Conservation (phyloP, 257 asterid genomes). For the Cordia subcordata region DNA sequence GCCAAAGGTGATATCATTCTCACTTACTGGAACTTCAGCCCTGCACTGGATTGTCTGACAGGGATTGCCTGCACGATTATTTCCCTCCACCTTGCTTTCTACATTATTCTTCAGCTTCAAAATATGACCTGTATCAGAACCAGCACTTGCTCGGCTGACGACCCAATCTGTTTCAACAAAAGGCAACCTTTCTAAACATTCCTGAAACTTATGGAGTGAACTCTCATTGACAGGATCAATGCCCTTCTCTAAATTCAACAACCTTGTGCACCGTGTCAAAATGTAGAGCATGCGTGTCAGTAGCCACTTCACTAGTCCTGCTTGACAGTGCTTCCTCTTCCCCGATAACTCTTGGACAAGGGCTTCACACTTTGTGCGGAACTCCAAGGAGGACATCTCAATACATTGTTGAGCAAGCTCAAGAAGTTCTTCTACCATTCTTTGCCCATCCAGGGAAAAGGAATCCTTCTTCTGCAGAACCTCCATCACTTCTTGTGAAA, state of each 20-base stretch:
- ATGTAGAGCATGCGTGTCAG: constrained; percentile 88
- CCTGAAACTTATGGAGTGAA: constrained; percentile 69
- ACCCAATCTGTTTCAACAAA: constrained; percentile 80
- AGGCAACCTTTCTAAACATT: constrained; percentile 80
- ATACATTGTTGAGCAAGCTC: constrained; percentile 64
- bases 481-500: constrained; percentile 63
- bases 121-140: constrained; percentile 31
- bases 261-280: constrained; percentile 89
- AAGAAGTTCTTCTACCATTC: constrained; percentile 63
- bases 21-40: constrained; percentile 32
- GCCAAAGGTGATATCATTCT: constrained; percentile 20
- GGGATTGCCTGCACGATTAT: constrained; percentile 24
- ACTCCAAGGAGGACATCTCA: constrained; percentile 59
- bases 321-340: constrained; percentile 72
- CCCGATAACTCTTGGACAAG: constrained; percentile 78
- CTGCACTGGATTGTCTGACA: constrained; percentile 31
- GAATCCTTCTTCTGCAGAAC: constrained; percentile 44
- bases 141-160: constrained; percentile 50
- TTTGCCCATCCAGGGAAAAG: constrained; percentile 43
- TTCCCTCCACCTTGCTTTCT: constrained; percentile 32
- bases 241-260: constrained; percentile 84
- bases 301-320: constrained; percentile 62
- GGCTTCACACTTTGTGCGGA: constrained; percentile 78
- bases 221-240: constrained; percentile 70
- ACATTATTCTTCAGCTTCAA: constrained; percentile 26